Conservation (phyloP, 2,329 filamentous ascomycete species). For the Colletotrichum falcatum region DNA sequence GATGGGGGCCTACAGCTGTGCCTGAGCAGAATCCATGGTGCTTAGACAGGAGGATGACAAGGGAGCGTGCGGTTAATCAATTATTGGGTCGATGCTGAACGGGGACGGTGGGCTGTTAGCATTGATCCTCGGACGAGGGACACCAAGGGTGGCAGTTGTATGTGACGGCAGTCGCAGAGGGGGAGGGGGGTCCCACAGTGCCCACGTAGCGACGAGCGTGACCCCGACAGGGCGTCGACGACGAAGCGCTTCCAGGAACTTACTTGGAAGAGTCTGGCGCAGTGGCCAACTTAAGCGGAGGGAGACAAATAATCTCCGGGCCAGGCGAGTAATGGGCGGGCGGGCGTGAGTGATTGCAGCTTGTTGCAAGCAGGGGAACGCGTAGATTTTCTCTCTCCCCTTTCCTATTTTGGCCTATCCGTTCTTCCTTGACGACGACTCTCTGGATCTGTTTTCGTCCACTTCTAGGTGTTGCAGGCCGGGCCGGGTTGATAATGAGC, state of each 20-base stretch:
- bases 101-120: constrained; percentile 52
- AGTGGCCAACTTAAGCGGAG: constrained; percentile 47
- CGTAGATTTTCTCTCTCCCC: constrained; percentile 48
- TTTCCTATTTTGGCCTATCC: constrained; percentile 29
- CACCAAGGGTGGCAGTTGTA: constrained; percentile 46
- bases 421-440: constrained; percentile 20
- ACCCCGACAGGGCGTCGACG: constrained; percentile 50
- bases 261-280: constrained; percentile 54
- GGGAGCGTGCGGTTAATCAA: constrained; percentile 53
- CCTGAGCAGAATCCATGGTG: constrained; percentile 65
- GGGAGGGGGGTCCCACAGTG: constrained; percentile 46
- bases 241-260: constrained; percentile 51
- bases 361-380: constrained; percentile 49
- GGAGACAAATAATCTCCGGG: constrained; percentile 47
- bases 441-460: constrained; percentile 10
- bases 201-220: constrained; percentile 51
- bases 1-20: constrained; percentile 62
- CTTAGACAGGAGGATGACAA: constrained; percentile 46
- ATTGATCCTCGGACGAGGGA: constrained; percentile 49
- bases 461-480: constrained; percentile 11
- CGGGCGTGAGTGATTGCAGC: constrained; percentile 35
- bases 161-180: constrained; percentile 42
- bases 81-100: constrained; percentile 52
- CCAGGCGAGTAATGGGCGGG: constrained; percentile 44
- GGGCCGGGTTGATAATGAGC: constrained; percentile 43